Evolutionary conservation across 257 asterid species (phyloP), one percentile per base, ranked within the genome.

Genomic region (Cordia subcordata): DNA sequence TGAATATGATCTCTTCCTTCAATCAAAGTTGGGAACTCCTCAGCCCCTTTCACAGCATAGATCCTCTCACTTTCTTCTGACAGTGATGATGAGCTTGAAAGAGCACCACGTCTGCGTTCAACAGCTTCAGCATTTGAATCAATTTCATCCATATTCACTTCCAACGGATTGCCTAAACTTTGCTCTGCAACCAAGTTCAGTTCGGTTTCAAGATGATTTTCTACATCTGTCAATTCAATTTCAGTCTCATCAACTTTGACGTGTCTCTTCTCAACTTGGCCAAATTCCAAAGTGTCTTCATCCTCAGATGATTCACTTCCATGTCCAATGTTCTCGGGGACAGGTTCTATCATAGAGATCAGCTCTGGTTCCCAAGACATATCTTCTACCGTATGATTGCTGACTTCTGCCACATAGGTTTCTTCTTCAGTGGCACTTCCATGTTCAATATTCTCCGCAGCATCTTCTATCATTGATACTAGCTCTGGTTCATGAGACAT

Each of bases 231-330:
- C 40, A 62, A 23, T 60, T 40, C 68, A 60, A 61, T 22, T 42
- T 67, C 72, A 55, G 67, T 23, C 60, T 59, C 77, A 37, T 53
- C 49, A 1, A 45, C 68, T 60, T 66, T 75, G 44, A 37, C 40
- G n/a, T 74, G 76, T 64, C 71, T 68, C 39, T 75, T 74, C 60
- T 71, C 82, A 32, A 49, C 53, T 62, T 66, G 72, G 62, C 60
- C 79, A 33, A 68, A 17, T 57, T 68, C 79, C 44, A 56, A 42
- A 51, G 75, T 70, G 35, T 74, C 83, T 32, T 72, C 83, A 45
- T 76, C 88, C 53, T 80, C 86, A 1, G 90, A 85, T 45, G 88
- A 82, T 69, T 79, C 76, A 73, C 89, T 86, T 66, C 85, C 94
- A 75, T 80, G 91, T 51, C 87, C 90, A 64, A 84, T 80, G 57